Conservation (phyloP, 1,284 basidiomycete species). For the Papiliotrema laurentii region DNA sequence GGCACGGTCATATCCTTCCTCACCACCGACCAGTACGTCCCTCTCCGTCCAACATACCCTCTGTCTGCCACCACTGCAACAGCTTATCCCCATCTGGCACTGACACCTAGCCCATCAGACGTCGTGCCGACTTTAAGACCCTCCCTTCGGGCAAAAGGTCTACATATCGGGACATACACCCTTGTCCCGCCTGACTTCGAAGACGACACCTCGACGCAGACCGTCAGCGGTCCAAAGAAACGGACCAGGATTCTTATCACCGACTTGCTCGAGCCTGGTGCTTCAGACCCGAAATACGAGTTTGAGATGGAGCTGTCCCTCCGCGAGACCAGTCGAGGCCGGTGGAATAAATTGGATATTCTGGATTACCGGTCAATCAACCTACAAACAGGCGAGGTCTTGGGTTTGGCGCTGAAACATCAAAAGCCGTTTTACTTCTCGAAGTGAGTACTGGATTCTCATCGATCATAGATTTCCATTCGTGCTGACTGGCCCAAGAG, state of each 20-base stretch:
- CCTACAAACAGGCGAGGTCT: constrained; percentile 66
- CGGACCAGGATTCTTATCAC: constrained; percentile 28
- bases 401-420: constrained; percentile 69
- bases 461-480: neutral
- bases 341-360: constrained; percentile 85
- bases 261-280: constrained; percentile 42
- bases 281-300: constrained; percentile 57
- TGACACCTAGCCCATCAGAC: constrained; percentile 56
- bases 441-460: constrained; percentile 50
- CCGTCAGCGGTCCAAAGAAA: constrained; percentile 2
- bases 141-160: constrained; percentile 69
- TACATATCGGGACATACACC: constrained; percentile 45
- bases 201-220: constrained; percentile 58
- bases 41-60: neutral
- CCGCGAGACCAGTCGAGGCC: constrained; percentile 69
- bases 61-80: neutral
- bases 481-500: constrained; percentile 1
- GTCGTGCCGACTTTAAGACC: constrained; percentile 74
- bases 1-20: constrained; percentile 81
- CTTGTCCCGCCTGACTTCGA: constrained; percentile 26
- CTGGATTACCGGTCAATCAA: constrained; percentile 69
- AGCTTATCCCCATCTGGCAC: neutral
- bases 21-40: constrained; percentile 67
- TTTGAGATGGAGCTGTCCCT: constrained; percentile 81
- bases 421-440: constrained; percentile 91